Evolutionary conservation across 306 rosid species (phyloP).

Genomic region (Notholithocarpus densiflorus): DNA sequence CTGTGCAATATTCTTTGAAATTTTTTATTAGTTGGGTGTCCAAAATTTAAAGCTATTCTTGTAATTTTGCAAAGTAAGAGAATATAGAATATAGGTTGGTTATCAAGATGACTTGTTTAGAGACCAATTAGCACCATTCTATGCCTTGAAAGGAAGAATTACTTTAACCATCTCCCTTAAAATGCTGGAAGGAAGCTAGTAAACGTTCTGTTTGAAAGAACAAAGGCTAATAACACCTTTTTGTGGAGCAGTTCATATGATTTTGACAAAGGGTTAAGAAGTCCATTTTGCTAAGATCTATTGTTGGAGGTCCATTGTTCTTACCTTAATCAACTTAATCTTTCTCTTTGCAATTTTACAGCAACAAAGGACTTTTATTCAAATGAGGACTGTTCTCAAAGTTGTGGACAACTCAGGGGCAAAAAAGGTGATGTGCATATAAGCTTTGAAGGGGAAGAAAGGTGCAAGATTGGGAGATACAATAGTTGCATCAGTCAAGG

Average conservation of each 20-base stretch:
- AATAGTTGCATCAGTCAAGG: conserved; percentile 82
- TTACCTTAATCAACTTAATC: not conserved
- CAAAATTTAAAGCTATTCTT: not conserved
- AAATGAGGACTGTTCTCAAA: conserved; percentile 92
- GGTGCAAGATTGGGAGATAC: conserved; percentile 95
- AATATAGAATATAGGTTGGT: no score
- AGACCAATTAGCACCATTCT: no score
- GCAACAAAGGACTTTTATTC: conserved; percentile 81
- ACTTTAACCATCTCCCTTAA: no score
- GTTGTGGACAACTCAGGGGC: conserved; percentile 93
- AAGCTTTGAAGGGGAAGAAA: conserved; percentile 79
- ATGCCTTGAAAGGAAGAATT: no score
- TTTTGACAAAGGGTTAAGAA: no score
- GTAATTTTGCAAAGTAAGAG: not conserved
- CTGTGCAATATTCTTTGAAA: not conserved
- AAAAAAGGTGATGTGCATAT: conserved; percentile 91
- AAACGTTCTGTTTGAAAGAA: no score
- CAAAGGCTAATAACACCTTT: no score
- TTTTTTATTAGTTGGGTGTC: not conserved
- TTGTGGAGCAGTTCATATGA: no score
- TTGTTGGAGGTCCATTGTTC: not conserved
- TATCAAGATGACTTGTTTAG: no score
- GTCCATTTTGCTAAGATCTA: no score
- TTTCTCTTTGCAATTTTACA: conserved; percentile 26
- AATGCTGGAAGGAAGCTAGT: no score